phyloP scores from a whole-genome alignment of 441 rosid species.

The Viola pubescens region DNA sequence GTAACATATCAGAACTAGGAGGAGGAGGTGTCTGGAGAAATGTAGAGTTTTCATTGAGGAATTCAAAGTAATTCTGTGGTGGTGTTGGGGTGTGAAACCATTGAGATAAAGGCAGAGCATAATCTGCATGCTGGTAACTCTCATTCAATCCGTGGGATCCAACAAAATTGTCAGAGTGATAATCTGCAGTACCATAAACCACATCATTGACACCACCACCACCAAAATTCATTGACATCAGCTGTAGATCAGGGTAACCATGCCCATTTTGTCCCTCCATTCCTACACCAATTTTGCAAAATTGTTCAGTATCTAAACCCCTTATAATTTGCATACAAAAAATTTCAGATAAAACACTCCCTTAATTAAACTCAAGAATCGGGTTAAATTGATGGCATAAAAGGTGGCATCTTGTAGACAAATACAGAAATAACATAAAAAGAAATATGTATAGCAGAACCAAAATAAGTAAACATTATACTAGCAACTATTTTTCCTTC shows the following conservation, averaged over 20 bases:
- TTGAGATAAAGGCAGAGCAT: conserved; percentile 22
- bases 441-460: too few species aligned
- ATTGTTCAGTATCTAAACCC: background rate
- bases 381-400: too few species aligned
- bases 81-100: conserved; percentile 19
- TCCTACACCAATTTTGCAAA: background rate
- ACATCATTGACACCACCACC: conserved; percentile 15
- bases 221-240: conserved; percentile 16
- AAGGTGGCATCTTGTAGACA: too few species aligned
- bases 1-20: conserved; percentile 11
- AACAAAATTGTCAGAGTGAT: conserved; percentile 10
- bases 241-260: conserved; percentile 12
- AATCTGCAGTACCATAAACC: conserved; percentile 15
- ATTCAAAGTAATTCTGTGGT: conserved; percentile 28
- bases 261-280: conserved; percentile 29
- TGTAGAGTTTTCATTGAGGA: conserved; percentile 27
- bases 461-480: too few species aligned
- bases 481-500: too few species aligned
- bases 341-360: too few species aligned
- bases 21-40: conserved; percentile 17
- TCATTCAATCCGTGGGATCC: background rate
- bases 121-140: background rate
- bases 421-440: too few species aligned
- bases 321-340: too few species aligned
- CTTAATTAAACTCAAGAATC: too few species aligned